These are phyloP conservation scores for Talaromyces proteolyticus DNA, from an alignment of 495 filamentous ascomycete species.

Conservation along the genomic window DNA sequence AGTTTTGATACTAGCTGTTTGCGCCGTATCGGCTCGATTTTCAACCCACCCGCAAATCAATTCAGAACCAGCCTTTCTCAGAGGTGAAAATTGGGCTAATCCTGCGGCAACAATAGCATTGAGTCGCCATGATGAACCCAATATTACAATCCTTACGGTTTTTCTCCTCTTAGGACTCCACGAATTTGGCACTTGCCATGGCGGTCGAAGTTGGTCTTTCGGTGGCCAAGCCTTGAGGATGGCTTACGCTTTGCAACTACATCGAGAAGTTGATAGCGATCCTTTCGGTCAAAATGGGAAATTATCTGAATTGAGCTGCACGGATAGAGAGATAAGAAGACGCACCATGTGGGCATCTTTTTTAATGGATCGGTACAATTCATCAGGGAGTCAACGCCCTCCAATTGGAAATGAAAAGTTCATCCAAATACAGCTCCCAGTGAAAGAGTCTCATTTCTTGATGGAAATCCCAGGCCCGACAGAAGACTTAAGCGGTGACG, in stretches of 20 bases:
- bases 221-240: conserved; percentile 93
- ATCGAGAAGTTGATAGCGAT: conserved; percentile 88
- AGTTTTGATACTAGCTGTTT: conserved; percentile 84
- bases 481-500: conserved; percentile 71
- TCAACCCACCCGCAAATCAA: conserved; percentile 89
- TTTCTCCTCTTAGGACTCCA: conserved; percentile 85
- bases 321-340: conserved; percentile 86
- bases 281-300: conserved; percentile 57
- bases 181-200: conserved; percentile 95
- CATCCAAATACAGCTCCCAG: conserved; percentile 83
- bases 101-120: conserved; percentile 79
- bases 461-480: conserved; percentile 87
- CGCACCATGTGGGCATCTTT: conserved; percentile 98
- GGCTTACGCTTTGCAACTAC: conserved; percentile 92
- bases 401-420: conserved; percentile 87
- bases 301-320: conserved; percentile 70
- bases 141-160: conserved; percentile 90
- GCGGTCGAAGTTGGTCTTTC: conserved; percentile 90
- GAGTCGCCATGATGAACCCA: conserved; percentile 86
- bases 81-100: conserved; percentile 85
- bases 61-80: conserved; percentile 77
- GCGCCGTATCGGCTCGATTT: conserved; percentile 88
- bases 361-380: conserved; percentile 95
- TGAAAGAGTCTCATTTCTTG: conserved; percentile 84
- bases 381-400: conserved; percentile 89